phyloP scores from a whole-genome alignment of 768 basidiomycete genomes.

The Macrolepiota fuliginosa region DNA sequence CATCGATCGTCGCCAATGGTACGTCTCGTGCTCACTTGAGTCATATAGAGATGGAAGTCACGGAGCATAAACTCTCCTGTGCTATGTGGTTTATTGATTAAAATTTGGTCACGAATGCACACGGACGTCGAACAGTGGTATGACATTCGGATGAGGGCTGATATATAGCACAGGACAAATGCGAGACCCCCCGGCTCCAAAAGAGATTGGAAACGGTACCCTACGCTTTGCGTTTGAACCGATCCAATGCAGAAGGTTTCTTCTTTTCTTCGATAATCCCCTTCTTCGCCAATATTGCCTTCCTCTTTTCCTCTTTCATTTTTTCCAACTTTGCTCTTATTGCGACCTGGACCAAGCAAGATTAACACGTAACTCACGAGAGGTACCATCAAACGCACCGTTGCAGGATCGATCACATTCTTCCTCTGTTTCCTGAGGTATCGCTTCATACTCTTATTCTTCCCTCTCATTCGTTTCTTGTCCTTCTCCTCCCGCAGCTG shows the following conservation, averaged over 20 bases:
- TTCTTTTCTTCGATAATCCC: conserved; percentile 17
- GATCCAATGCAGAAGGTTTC: conserved; percentile 39
- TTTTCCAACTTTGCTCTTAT: conserved; percentile 67
- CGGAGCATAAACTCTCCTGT: too few relatives aligned
- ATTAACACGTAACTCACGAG: neutral
- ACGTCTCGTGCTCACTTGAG: too few relatives aligned
- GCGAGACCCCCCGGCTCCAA: too few relatives aligned
- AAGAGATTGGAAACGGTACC: neutral
- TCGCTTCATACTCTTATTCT: conserved; percentile 81
- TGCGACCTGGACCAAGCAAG: conserved; percentile 39
- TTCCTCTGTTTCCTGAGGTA: conserved; percentile 89
- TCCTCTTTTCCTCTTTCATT: conserved; percentile 45
- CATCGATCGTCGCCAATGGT: too few relatives aligned
- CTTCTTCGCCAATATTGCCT: conserved; percentile 32
- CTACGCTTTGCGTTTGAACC: conserved; percentile 30
- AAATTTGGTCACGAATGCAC: too few relatives aligned
- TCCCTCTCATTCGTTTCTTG: conserved; percentile 85
- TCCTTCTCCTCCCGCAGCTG: conserved; percentile 41
- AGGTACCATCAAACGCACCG: conserved; percentile 37
- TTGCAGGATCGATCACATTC: conserved; percentile 87
- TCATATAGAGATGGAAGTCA: too few relatives aligned
- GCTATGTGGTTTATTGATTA: too few relatives aligned
- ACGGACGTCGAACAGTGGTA: too few relatives aligned
- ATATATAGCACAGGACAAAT: too few relatives aligned
- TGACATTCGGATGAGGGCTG: too few relatives aligned